These are phyloP conservation scores for sunflower (Helianthus annuus) DNA, from an alignment of 129 eudicot species.

Conservation along the genomic window DNA sequence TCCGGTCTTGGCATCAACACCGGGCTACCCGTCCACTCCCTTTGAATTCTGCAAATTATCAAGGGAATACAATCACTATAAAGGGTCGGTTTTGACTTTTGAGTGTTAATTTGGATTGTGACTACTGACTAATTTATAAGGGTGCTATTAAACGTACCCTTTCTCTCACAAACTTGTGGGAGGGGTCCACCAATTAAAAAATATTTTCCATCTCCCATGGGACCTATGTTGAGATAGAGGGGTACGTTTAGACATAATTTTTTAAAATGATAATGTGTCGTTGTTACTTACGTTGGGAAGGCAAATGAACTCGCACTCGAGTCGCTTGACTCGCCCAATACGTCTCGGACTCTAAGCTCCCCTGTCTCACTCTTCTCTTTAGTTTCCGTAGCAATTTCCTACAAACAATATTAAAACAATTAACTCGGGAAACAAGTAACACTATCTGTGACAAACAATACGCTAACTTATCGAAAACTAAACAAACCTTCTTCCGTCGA, in stretches of 20 bases:
- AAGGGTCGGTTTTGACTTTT: background rate
- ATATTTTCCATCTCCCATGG: no score
- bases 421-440: background rate
- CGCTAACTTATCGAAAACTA: background rate
- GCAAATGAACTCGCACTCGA: constrained; percentile 71
- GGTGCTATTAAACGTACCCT: no score
- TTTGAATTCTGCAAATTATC: constrained; percentile 43
- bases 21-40: constrained; percentile 69
- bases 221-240: no score
- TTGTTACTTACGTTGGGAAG: constrained; percentile 59
- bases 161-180: no score
- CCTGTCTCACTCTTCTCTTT: constrained; percentile 22
- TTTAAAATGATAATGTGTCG: background rate
- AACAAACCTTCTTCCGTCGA: constrained; percentile 42
- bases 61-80: background rate
- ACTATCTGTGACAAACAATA: background rate
- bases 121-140: no score
- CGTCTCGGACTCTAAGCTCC: constrained; percentile 23
- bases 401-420: background rate
- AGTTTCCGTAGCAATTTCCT: constrained; percentile 24
- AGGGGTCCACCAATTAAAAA: no score
- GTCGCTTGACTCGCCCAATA: constrained; percentile 46
- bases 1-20: constrained; percentile 63
- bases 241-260: no score
- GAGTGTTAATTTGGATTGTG: no score